A percentile compares a stretch with the other conserved stretches of the same genome.
Evolutionary conservation across 768 basidiomycete species (phyloP).

Genomic region (Amanita rimosa): DNA sequence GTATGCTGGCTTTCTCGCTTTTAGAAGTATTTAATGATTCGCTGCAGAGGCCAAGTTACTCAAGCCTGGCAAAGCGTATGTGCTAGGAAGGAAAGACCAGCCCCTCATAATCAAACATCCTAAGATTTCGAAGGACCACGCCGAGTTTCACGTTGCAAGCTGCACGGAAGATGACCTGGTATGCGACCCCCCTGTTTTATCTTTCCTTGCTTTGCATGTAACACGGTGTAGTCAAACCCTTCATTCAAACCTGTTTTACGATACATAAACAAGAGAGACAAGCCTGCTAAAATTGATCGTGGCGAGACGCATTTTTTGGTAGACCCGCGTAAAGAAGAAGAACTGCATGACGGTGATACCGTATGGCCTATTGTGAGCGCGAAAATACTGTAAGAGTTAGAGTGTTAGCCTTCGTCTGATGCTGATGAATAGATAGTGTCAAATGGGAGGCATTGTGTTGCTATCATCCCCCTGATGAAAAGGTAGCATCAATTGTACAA

Average conservation of each 20-base stretch:
- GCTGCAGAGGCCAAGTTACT: slow-evolving; percentile 39
- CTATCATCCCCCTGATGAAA: slow-evolving; percentile 27
- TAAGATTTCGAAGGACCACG: slow-evolving; percentile 55
- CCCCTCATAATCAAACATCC: slow-evolving; percentile 43
- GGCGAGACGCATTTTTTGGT: slow-evolving; percentile 21
- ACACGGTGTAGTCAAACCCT: slow-evolving; percentile 38
- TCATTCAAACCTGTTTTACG: slow-evolving; percentile 34
- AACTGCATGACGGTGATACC: slow-evolving; percentile 33
- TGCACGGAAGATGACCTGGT: slow-evolving; percentile 47
- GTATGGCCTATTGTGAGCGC: slow-evolving; percentile 1
- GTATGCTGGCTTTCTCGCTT: slow-evolving; percentile 18
- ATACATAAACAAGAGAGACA: slow-evolving; percentile 36
- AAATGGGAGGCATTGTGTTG: slow-evolving; percentile 41
- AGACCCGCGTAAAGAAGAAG: slow-evolving; percentile 23
- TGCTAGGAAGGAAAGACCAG: slow-evolving; percentile 45
- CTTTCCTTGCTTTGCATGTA: slow-evolving; percentile 6
- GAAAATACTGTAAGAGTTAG: neutral
- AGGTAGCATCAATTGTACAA: slow-evolving; percentile 23
- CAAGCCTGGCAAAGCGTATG: slow-evolving; percentile 44
- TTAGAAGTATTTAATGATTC: neutral
- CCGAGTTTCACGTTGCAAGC: slow-evolving; percentile 41
- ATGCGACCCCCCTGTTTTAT: slow-evolving; percentile 11
- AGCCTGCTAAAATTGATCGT: slow-evolving; percentile 26
- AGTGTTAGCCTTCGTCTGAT: too few species aligned
- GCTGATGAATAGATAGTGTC: slow-evolving; percentile 22